A percentile compares a stretch with the other conserved stretches of the same genome.
Evolutionary conservation across 805 yeast genomes (phyloP).

Genomic region (Diddensiella santjacobensis): DNA sequence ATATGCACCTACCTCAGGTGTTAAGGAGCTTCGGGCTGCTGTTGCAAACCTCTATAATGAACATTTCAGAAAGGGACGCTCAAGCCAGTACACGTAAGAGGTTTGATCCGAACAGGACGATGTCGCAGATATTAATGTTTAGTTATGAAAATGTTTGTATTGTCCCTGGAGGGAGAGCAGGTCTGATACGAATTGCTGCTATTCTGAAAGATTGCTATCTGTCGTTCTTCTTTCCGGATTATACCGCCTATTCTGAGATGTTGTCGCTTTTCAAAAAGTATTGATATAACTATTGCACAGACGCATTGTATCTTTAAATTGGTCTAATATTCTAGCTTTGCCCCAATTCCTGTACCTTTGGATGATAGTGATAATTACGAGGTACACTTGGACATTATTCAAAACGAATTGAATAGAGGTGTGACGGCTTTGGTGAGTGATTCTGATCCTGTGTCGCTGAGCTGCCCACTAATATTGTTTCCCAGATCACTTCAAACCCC

Average conservation of each 20-base stretch:
- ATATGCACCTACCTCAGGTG: slow-evolving; percentile 59
- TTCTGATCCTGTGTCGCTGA: too few species aligned
- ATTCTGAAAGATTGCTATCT: slow-evolving; percentile 56
- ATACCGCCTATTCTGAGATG: slow-evolving; percentile 65
- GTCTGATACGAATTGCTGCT: slow-evolving; percentile 58
- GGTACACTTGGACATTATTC: slow-evolving; percentile 49
- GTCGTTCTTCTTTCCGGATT: slow-evolving; percentile 58
- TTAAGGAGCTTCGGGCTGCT: slow-evolving; percentile 51
- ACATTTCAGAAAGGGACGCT: slow-evolving; percentile 46
- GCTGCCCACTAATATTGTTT: background rate
- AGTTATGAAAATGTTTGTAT: slow-evolving; percentile 52
- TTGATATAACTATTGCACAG: slow-evolving; percentile 2
- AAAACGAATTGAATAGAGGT: slow-evolving; percentile 52
- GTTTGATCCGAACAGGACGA: background rate
- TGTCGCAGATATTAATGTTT: background rate
- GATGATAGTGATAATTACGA: slow-evolving; percentile 55
- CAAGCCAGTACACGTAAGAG: slow-evolving; percentile 46
- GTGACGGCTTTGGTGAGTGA: slow-evolving; percentile 46
- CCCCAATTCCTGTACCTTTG: slow-evolving; percentile 61
- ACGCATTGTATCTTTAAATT: background rate
- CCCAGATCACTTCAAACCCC: slow-evolving; percentile 48
- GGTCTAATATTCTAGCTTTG: slow-evolving; percentile 33
- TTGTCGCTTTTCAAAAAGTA: slow-evolving; percentile 53
- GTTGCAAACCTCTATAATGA: slow-evolving; percentile 56
- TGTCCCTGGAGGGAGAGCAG: slow-evolving; percentile 65